Conservation (phyloP, 495 filamentous ascomycete species). For the Lasiosphaeris hirsuta region DNA sequence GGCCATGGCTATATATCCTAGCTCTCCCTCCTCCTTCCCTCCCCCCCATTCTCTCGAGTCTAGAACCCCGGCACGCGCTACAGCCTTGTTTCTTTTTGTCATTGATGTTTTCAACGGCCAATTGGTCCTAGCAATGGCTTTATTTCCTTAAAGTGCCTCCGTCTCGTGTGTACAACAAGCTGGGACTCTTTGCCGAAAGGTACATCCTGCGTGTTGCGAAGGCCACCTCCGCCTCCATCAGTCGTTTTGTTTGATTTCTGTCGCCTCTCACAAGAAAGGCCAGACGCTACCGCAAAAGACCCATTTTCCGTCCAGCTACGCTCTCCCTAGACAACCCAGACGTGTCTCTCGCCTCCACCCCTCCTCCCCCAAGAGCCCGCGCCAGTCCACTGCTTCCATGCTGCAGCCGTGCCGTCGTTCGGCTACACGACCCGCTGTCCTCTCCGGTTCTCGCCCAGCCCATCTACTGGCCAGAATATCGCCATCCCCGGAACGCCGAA, state of each 20-base stretch:
- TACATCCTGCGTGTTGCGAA: slow-evolving; percentile 20
- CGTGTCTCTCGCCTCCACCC: not conserved
- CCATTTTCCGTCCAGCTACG: not conserved
- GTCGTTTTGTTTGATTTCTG: slow-evolving; percentile 25
- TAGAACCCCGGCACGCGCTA: slow-evolving; percentile 33
- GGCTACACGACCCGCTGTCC: slow-evolving; percentile 3
- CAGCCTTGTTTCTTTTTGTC: slow-evolving; percentile 36
- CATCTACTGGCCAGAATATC: slow-evolving; percentile 4
- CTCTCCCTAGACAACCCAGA: not conserved
- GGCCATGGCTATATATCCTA: slow-evolving; percentile 42
- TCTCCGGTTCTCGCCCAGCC: slow-evolving; percentile 4
- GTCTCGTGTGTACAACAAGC: slow-evolving; percentile 23
- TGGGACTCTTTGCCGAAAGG: slow-evolving; percentile 12
- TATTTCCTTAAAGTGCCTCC: slow-evolving; percentile 35
- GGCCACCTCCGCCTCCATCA: slow-evolving; percentile 33
- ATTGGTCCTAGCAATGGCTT: slow-evolving; percentile 39
- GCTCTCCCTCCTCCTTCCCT: slow-evolving; percentile 37
- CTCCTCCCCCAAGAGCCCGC: slow-evolving; percentile 8
- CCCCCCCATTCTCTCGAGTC: slow-evolving; percentile 23
- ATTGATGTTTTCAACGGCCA: slow-evolving; percentile 33
- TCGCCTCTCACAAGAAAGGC: slow-evolving; percentile 17
- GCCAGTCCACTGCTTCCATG: slow-evolving; percentile 11
- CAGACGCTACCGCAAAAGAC: slow-evolving; percentile 18
- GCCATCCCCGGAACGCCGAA: not conserved
- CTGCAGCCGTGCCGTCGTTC: slow-evolving; percentile 18